Base-by-base conservation (phyloP, 148 eudicot genomes). In the Polygonum aviculare region DNA sequence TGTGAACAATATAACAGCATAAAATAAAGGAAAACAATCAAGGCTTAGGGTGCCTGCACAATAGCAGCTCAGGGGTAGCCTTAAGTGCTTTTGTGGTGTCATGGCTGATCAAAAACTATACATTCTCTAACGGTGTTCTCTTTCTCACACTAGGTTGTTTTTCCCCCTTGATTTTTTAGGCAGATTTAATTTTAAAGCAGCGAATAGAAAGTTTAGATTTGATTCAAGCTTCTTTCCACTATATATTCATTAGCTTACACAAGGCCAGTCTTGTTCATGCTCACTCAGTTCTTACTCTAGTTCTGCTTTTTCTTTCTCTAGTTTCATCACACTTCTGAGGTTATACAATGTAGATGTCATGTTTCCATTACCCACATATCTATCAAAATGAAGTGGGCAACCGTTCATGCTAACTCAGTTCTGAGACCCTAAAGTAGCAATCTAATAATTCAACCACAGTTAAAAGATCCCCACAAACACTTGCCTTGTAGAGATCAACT, bases 401-500 rank as follows among this genome's bases (percentile, higher is more conserved):
- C 67, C 18, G 21, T 54, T 54, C 59, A 54, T 6, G 59, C 59
- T 54, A 26, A 26, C 31, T 26, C 1, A 26, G 31, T 26, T 67
- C 72, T 35, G 16, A 67, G 15, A 2, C 63, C 72, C 19, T 15
- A 54, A 1, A 54, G 19, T 5, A 54, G 60, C 72, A 47, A 69
- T 55, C 7, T 44, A 77, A 35, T 48, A 73, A 80, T 74, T 54
- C 19, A 65, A 60, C 41, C 41, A 80, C 12, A 71, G 14, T 76
- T 39, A 60, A 31, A 44, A 22, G 48, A 75, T 71, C 4, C 18
- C 4, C 36, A 38, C n/a, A 76, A 67, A 73, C 41, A 73, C 11
- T 7, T 83, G 91, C 97, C 97, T 95, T 95, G 84, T 90, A 95
- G 7, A 95, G 92, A 78, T 95, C 97, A 77, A 95, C 96, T 15